These are phyloP conservation scores for Pinus albicaulis DNA, from an alignment of 75 land plant genomes.

Conservation along the genomic window DNA sequence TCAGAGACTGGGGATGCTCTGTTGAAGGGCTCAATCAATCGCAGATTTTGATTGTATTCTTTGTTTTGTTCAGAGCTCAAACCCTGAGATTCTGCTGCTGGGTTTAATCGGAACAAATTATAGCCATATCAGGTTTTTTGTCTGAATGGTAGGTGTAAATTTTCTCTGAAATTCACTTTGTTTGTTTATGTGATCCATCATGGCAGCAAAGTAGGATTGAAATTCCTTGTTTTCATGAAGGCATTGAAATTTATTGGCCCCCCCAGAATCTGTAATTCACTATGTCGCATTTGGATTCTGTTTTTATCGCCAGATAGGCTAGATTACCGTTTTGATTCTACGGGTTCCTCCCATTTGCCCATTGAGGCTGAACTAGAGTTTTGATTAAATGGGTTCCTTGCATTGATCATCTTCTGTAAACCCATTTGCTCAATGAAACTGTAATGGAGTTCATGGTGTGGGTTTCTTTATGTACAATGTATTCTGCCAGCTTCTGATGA, in stretches of 20 bases:
- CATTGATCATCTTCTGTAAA: not conserved
- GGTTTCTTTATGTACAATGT: not conserved
- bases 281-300: not conserved
- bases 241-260: not conserved
- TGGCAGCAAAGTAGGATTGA: not conserved
- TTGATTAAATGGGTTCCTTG: not conserved
- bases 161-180: not conserved
- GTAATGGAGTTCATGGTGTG: not conserved
- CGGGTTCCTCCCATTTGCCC: not conserved
- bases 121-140: not conserved
- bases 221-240: no score
- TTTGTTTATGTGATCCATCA: not conserved
- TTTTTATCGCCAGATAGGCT: not conserved
- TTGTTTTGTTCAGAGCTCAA: not conserved
- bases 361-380: not conserved
- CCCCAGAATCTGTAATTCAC: not conserved
- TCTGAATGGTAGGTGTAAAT: conserved; percentile 3
- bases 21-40: not conserved
- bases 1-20: not conserved
- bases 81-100: not conserved
- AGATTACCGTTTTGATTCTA: not conserved
- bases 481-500: not conserved
- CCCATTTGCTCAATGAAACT: not conserved
- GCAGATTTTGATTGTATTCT: not conserved
- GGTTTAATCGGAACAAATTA: not conserved